These are phyloP conservation scores for Mycosarcoma maydis DNA, from an alignment of 1,284 basidiomycete genomes.

Conservation along the genomic window DNA sequence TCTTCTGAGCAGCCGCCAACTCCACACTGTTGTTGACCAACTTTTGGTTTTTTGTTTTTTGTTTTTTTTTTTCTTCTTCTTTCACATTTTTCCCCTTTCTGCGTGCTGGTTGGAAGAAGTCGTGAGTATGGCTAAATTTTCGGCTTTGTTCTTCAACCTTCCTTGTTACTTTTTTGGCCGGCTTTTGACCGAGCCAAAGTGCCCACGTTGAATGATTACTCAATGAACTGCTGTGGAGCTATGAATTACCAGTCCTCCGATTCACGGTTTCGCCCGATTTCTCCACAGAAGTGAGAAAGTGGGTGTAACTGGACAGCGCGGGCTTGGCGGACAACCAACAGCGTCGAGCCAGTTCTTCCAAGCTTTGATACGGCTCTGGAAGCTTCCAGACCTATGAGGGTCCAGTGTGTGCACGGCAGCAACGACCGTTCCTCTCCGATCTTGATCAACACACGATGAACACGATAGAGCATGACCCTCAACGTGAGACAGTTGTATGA, in stretches of 20 bases:
- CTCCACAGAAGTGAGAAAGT: neutral
- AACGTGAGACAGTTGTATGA: no score
- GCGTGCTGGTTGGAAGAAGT: neutral
- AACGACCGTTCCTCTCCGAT: no score
- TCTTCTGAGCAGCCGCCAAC: no score
- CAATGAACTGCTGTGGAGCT: constrained; percentile 7
- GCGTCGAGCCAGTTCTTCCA: neutral
- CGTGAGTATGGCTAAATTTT: neutral
- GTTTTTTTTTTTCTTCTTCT: neutral
- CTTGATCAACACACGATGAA: no score
- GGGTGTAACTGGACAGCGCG: constrained; percentile 2
- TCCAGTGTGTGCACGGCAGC: no score
- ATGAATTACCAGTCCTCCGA: neutral
- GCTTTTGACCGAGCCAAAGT: constrained; percentile 11
- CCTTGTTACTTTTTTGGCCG: constrained; percentile 19
- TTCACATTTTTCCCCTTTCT: neutral
- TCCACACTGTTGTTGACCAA: no score
- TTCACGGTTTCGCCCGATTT: constrained; percentile 40
- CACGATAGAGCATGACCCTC: no score
- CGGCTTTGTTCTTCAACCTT: constrained; percentile 22
- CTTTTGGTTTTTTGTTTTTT: no score
- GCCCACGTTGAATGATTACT: constrained; percentile 2
- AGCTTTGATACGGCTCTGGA: constrained; percentile 11
- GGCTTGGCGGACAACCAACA: constrained; percentile 18
- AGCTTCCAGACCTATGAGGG: constrained; percentile 22